Percentiles rank a stretch among this genome's conserved stretches.
phyloP scores from a whole-genome alignment of 1,284 basidiomycete species.

The Apiotrichum siamense region DNA sequence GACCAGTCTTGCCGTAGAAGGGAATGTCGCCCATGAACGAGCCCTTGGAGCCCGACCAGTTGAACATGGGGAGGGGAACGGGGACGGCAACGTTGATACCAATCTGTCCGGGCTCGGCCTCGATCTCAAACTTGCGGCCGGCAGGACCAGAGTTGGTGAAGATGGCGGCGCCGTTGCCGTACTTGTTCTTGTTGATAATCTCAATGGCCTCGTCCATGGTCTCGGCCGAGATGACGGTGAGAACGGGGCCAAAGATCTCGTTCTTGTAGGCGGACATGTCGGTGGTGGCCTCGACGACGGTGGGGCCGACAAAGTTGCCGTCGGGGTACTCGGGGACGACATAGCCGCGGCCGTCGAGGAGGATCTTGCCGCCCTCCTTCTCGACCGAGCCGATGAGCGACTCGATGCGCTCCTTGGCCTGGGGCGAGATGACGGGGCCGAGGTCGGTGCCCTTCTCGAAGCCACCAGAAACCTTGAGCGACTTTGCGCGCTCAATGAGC shows the following conservation, averaged over 20 bases:
- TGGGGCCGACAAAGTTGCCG: slow-evolving; percentile 95
- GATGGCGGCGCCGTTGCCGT: slow-evolving; percentile 88
- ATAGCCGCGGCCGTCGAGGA: slow-evolving; percentile 75
- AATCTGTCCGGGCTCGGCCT: slow-evolving; percentile 86
- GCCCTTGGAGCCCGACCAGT: slow-evolving; percentile 54
- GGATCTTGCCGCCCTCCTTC: slow-evolving; percentile 78
- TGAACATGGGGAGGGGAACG: slow-evolving; percentile 72
- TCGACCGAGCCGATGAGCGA: slow-evolving; percentile 72
- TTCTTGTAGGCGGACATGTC: slow-evolving; percentile 88
- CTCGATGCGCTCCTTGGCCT: slow-evolving; percentile 73
- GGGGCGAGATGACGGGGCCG: slow-evolving; percentile 88
- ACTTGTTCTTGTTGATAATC: slow-evolving; percentile 82
- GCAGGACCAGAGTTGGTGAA: slow-evolving; percentile 97
- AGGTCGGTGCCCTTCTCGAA: slow-evolving; percentile 83
- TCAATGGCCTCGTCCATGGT: slow-evolving; percentile 86
- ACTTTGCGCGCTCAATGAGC: slow-evolving; percentile 72
- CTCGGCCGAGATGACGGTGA: slow-evolving; percentile 72
- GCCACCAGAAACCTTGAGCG: slow-evolving; percentile 79
- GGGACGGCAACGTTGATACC: slow-evolving; percentile 92
- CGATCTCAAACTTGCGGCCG: slow-evolving; percentile 84
- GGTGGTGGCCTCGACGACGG: slow-evolving; percentile 74
- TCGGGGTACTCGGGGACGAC: slow-evolving; percentile 70
- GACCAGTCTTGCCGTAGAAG: slow-evolving; percentile 69
- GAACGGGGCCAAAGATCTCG: slow-evolving; percentile 92
- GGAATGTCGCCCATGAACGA: slow-evolving; percentile 81